Evolutionary conservation across 1,284 basidiomycete genomes (phyloP).

Genomic region (Apiotrichum akiyoshidainum): DNA sequence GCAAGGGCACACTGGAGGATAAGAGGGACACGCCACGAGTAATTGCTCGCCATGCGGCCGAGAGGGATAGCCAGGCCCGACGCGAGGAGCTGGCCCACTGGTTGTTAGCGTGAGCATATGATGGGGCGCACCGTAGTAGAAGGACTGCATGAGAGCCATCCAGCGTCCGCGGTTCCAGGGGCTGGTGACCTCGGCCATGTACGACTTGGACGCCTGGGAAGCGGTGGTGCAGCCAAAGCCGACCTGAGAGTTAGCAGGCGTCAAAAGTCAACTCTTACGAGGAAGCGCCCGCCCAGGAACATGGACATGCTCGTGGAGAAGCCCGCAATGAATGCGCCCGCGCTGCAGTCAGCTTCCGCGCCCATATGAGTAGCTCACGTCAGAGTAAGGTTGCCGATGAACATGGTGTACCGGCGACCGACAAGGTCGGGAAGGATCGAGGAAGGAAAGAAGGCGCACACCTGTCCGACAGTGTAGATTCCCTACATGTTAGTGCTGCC

Average conservation of each 20-base stretch:
- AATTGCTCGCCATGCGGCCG: constrained; percentile 51
- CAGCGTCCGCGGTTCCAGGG: constrained; percentile 57
- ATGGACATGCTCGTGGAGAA: constrained; percentile 52
- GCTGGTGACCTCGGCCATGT: constrained; percentile 56
- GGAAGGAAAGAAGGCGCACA: constrained; percentile 44
- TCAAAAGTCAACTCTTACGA: constrained; percentile 29
- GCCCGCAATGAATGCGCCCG: constrained; percentile 57
- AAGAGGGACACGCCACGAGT: constrained; percentile 57
- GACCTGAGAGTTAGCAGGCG: constrained; percentile 16
- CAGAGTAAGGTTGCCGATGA: constrained; percentile 55
- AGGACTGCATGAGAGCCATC: constrained; percentile 53
- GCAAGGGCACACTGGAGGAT: constrained; percentile 56
- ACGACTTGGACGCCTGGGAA: constrained; percentile 55
- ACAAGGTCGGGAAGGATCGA: constrained; percentile 56
- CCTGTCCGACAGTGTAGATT: constrained; percentile 56
- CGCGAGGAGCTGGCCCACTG: constrained; percentile 56
- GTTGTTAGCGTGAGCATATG: too few species aligned
- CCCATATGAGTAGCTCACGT: constrained; percentile 23
- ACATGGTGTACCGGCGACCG: constrained; percentile 59
- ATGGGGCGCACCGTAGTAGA: constrained; percentile 50
- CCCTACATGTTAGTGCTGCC: constrained; percentile 29
- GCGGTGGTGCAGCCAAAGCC: constrained; percentile 50
- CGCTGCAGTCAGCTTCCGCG: not conserved
- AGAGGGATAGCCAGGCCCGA: constrained; percentile 59
- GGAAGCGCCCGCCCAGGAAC: constrained; percentile 58